These are phyloP conservation scores for Podila verticillata DNA, from an alignment of 192 early-diverging fungal species.

Conservation along the genomic window DNA sequence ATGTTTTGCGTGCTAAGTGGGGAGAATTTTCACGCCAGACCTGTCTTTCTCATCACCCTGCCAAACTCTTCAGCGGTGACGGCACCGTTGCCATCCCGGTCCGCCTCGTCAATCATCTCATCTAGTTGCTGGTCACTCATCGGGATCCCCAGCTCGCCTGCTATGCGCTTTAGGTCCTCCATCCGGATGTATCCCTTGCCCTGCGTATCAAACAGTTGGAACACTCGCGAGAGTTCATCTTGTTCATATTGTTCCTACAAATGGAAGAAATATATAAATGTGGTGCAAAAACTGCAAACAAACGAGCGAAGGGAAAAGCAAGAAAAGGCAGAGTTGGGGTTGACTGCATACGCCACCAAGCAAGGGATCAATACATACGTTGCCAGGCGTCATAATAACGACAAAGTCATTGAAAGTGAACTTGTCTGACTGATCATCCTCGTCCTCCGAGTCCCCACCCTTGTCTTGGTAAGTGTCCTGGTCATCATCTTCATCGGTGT, in stretches of 20 bases:
- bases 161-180: constrained; percentile 38
- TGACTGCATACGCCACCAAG: background rate
- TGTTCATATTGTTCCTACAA: constrained; percentile 20
- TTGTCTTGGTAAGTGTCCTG: constrained; percentile 7
- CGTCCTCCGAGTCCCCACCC: background rate
- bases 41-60: constrained; percentile 26
- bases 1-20: too few species aligned
- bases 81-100: constrained; percentile 19
- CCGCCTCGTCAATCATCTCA: constrained; percentile 48
- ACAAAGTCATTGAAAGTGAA: constrained; percentile 44
- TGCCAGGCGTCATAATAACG: constrained; percentile 27
- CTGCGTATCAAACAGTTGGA: constrained; percentile 33
- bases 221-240: constrained; percentile 36
- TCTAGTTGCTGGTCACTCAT: constrained; percentile 33
- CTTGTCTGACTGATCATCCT: background rate
- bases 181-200: constrained; percentile 21
- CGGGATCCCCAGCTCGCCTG: constrained; percentile 15
- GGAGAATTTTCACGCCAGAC: background rate
- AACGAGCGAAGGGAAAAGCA: background rate
- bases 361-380: background rate
- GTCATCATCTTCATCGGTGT: background rate
- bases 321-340: background rate
- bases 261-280: background rate
- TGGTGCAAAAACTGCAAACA: background rate
- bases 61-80: constrained; percentile 36